A percentile compares a stretch with the other conserved stretches of the same genome.
phyloP scores from a whole-genome alignment of 2,329 filamentous ascomycete genomes.

The Nothomitra cinnamomea region DNA sequence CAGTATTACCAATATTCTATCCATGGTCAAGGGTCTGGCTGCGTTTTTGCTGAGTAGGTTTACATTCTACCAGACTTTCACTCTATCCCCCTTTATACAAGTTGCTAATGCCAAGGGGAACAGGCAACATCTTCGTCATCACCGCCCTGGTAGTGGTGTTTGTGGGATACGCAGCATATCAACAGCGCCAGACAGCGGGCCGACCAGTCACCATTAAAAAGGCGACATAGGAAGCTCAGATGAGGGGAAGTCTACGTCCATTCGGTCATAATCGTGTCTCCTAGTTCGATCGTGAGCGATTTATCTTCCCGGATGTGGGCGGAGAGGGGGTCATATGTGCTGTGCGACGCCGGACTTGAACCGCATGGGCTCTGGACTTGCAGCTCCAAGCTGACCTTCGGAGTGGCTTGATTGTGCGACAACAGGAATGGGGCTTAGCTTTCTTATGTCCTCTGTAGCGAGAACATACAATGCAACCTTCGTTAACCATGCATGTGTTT shows the following conservation, averaged over 20 bases:
- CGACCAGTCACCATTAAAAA: not conserved
- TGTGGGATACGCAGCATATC: not conserved
- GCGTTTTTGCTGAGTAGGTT: not conserved
- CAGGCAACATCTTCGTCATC: not conserved
- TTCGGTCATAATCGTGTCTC: no score
- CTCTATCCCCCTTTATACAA: not conserved
- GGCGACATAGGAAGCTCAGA: no score
- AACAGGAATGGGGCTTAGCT: no score
- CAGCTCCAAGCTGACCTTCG: no score
- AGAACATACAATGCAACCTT: no score
- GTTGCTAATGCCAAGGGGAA: no score
- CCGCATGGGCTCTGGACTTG: no score
- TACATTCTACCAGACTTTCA: not conserved
- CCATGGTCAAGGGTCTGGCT: not conserved
- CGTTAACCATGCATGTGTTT: no score
- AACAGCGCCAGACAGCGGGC: not conserved
- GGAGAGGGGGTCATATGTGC: not conserved
- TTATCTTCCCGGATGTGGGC: not conserved
- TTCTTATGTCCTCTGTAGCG: no score
- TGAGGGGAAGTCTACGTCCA: no score
- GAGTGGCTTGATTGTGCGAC: no score
- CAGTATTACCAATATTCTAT: not conserved
- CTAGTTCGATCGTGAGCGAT: not conserved
- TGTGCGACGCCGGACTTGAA: not conserved
- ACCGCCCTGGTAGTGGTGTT: not conserved